Evolutionary conservation across 73 alveolate species (phyloP), one percentile per base, ranked within the genome.

Genomic region (Paraurostyla sp.): DNA sequence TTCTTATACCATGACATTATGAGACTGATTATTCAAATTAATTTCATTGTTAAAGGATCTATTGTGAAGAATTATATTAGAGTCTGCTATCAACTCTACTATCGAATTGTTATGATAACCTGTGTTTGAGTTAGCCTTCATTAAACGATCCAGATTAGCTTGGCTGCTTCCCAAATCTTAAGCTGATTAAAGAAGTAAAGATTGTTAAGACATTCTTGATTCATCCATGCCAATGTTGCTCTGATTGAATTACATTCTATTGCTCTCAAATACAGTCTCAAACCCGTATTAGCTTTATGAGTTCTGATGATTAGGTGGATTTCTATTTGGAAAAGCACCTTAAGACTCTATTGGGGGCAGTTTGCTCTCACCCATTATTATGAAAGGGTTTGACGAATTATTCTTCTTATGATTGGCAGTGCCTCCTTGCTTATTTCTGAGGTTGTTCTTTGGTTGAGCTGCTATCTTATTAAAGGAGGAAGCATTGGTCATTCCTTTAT

Each of bases 321-420:
- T 40, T 11, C 56, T 38, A 1, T 22, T 33, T 0, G 32, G 23
- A n/a, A 59, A 27, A 3, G 42, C 56, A 65, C 20, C 13, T 65
- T 65, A 38, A 38, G 42, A 15, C 41, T 65, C 82, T 13, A 65
- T 65, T 65, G 82, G 82, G 1, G 82, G 82, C 16, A 65, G 32
- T 22, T 40, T 32, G 23, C 4, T n/a, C 4, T 32, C 32, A 27
- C 9, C 3, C 76, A 59, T 13, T 6, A 4, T 27, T 15, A 25
- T 59, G 56, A 65, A 65, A 38, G 82, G 82, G 82, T 65, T 65
- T 65, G 82, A 65, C 42, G 36, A 18, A 22, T 65, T 6, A 7
- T 65, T n/a, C n/a, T n/a, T 33, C 36, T 65, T 36, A 32, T 65
- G 82, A 65, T 38, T 9, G 11, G 16, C 7, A 1, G 32, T 18